Evolutionary conservation across 2,329 filamentous ascomycete species (phyloP).

Genomic region (Curvularia sp.): DNA sequence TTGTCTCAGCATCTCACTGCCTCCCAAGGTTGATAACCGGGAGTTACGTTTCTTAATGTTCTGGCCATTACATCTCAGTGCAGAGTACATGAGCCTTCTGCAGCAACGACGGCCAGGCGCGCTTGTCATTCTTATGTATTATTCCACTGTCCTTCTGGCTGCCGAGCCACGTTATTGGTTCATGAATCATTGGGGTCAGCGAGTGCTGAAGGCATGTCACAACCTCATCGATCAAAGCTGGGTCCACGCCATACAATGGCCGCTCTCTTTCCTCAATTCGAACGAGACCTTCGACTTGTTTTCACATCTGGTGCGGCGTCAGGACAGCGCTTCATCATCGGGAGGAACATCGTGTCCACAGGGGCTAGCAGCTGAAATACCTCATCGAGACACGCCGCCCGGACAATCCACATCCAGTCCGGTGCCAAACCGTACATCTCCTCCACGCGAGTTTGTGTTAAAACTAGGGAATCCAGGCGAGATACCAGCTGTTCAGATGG

Average conservation of each 20-base stretch:
- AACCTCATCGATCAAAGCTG: slow-evolving; percentile 36
- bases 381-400: slow-evolving; percentile 6
- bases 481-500: slow-evolving; percentile 1
- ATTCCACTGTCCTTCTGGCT: slow-evolving; percentile 44
- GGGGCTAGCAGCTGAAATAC: slow-evolving; percentile 7
- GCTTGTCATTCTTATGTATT: slow-evolving; percentile 50
- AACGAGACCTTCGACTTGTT: slow-evolving; percentile 16
- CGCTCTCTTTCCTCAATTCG: slow-evolving; percentile 27
- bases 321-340: not conserved
- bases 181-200: slow-evolving; percentile 47
- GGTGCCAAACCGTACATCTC: not conserved
- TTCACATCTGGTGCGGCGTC: slow-evolving; percentile 1
- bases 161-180: slow-evolving; percentile 51
- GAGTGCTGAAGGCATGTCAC: slow-evolving; percentile 34
- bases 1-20: slow-evolving; percentile 30
- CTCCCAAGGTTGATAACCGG: slow-evolving; percentile 40
- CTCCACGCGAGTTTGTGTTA: not conserved
- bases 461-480: not conserved
- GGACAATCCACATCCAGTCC: not conserved
- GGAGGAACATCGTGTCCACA: slow-evolving; percentile 7
- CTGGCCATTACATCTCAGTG: slow-evolving; percentile 49
- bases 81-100: slow-evolving; percentile 43
- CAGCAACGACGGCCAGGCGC: slow-evolving; percentile 43
- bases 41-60: slow-evolving; percentile 46
- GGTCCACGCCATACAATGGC: slow-evolving; percentile 38